These are phyloP conservation scores for Cenchrus fungigraminus DNA, from an alignment of 176 grass and related monocot species.

Conservation along the genomic window DNA sequence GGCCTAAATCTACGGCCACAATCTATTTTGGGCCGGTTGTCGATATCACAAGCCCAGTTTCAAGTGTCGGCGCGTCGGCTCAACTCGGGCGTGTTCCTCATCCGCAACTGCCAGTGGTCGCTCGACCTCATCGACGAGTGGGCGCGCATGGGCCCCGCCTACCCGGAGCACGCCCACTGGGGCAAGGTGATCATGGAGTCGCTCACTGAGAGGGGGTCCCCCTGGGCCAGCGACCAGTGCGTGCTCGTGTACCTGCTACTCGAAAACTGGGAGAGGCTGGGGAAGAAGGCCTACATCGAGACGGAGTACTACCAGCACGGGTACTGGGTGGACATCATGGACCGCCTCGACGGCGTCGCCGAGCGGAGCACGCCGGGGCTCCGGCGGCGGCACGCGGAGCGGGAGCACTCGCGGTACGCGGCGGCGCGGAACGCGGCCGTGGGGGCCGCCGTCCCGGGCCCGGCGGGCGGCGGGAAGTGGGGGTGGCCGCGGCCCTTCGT, in stretches of 20 bases:
- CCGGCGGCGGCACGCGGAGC: conserved; percentile 62
- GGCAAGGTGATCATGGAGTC: too few species aligned
- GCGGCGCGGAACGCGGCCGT: conserved; percentile 40
- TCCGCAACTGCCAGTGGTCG: conserved; percentile 95
- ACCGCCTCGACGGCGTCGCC: conserved; percentile 48
- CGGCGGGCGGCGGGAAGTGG: neutral
- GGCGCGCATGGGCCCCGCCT: conserved; percentile 45
- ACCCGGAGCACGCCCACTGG: conserved; percentile 36
- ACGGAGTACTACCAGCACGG: conserved; percentile 63
- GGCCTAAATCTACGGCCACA: too few species aligned
- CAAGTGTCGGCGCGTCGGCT: too few species aligned
- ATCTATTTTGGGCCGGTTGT: too few species aligned
- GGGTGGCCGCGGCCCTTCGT: conserved; percentile 67
- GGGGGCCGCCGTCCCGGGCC: neutral
- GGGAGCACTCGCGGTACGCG: conserved; percentile 45
- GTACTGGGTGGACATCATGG: conserved; percentile 67
- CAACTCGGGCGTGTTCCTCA: conserved; percentile 66
- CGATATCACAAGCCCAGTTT: too few species aligned
- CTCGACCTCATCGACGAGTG: conserved; percentile 67
- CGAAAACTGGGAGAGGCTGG: neutral
- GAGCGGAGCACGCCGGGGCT: conserved; percentile 34
- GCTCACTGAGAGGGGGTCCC: too few species aligned
- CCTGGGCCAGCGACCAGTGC: conserved; percentile 47
- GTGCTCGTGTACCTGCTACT: conserved; percentile 65
- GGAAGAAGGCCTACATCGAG: conserved; percentile 51